A percentile compares a stretch with the other conserved stretches of the same genome.
phyloP scores from a whole-genome alignment of 2,329 filamentous ascomycete species.

The Penicillium concentricum region DNA sequence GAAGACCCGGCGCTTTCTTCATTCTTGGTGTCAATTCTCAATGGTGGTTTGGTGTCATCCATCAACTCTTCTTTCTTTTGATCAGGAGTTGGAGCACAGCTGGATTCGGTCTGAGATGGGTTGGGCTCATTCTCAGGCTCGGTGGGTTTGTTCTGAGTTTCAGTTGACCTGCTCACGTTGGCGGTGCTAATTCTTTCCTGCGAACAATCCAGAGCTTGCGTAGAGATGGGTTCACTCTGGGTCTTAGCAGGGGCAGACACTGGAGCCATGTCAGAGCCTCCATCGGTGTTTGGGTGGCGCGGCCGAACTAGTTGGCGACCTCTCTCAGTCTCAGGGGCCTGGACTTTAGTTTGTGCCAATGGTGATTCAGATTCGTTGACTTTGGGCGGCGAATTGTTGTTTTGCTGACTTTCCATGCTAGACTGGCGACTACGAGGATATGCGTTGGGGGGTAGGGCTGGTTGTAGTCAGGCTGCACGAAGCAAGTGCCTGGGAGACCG shows the following conservation, averaged over 20 bases:
- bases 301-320: background rate
- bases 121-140: background rate
- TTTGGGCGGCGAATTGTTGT: background rate
- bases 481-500: background rate
- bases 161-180: background rate
- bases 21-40: background rate
- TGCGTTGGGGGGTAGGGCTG: background rate
- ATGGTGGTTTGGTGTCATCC: background rate
- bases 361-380: background rate
- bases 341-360: background rate
- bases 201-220: background rate
- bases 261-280: background rate
- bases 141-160: background rate
- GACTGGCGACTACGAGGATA: background rate
- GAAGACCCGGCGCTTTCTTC: background rate
- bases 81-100: background rate
- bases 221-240: background rate
- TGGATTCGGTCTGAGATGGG: background rate
- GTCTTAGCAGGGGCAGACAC: background rate
- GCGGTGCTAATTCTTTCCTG: background rate
- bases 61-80: background rate
- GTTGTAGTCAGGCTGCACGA: slow-evolving; percentile 1
- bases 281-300: background rate
- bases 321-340: background rate
- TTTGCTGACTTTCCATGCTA: background rate